Conservation (phyloP, 306 rosid species). For the Quercus alba region DNA sequence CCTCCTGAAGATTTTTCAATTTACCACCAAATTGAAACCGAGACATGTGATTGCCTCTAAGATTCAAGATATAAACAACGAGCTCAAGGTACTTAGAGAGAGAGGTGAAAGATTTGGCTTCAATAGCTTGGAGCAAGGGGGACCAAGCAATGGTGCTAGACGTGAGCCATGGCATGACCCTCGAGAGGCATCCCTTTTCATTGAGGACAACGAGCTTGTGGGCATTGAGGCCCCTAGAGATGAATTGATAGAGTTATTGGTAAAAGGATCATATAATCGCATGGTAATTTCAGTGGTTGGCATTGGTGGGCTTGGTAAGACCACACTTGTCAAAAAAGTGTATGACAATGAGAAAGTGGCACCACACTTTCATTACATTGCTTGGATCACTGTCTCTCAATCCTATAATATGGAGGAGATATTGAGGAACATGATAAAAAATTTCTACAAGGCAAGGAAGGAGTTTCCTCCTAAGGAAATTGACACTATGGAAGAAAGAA, state of each 20-base stretch:
- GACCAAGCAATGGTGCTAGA: too few species aligned
- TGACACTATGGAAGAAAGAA: neutral
- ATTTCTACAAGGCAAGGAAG: neutral
- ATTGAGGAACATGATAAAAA: neutral
- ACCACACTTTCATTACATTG: neutral
- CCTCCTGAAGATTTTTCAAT: too few species aligned
- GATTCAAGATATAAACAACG: neutral
- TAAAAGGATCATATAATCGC: too few species aligned
- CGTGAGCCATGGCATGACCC: too few species aligned
- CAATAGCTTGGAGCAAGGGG: neutral
- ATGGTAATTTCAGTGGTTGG: too few species aligned
- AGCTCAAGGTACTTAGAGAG: neutral
- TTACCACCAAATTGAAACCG: too few species aligned
- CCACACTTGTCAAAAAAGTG: conserved; percentile 1
- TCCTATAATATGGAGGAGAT: neutral
- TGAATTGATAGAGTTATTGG: neutral
- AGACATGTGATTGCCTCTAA: neutral
- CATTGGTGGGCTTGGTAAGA: neutral
- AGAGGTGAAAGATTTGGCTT: neutral
- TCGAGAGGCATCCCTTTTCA: neutral
- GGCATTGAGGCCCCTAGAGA: neutral
- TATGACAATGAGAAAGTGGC: neutral
- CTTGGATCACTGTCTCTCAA: conserved; percentile 7
- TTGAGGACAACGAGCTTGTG: neutral
- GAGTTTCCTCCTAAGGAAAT: too few species aligned